Conservation (phyloP, 257 asterid genomes). For the Agastache rugosa region DNA sequence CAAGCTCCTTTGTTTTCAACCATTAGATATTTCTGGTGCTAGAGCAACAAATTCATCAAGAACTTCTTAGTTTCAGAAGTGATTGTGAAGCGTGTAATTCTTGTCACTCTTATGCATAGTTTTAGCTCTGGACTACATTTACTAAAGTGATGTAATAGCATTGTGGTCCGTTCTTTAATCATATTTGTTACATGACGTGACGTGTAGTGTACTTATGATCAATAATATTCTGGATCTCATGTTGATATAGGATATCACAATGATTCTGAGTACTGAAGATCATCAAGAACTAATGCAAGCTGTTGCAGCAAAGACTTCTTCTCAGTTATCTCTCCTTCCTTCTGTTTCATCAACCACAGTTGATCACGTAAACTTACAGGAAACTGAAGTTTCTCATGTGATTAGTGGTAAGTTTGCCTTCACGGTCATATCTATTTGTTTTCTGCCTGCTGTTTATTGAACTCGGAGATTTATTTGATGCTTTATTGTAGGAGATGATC, state of each 20-base stretch:
- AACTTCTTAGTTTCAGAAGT: background rate
- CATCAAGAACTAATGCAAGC: slow-evolving; percentile 80
- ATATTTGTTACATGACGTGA: background rate
- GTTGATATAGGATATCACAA: slow-evolving; percentile 64
- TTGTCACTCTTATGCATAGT: background rate
- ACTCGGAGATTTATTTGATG: slow-evolving; percentile 22
- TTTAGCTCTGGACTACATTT: background rate
- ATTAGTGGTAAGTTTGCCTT: slow-evolving; percentile 54
- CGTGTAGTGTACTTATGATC: background rate
- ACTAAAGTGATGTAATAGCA: background rate
- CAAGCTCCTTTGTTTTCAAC: background rate
- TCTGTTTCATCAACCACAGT: slow-evolving; percentile 51
- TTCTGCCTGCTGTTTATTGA: slow-evolving; percentile 26
- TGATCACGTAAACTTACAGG: slow-evolving; percentile 38
- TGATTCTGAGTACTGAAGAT: slow-evolving; percentile 89
- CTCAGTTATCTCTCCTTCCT: slow-evolving; percentile 81
- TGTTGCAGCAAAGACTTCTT: slow-evolving; percentile 80
- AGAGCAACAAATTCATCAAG: slow-evolving; percentile 1
- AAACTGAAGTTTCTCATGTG: slow-evolving; percentile 40
- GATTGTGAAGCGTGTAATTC: background rate
- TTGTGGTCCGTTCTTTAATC: background rate
- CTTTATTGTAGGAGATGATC: slow-evolving; percentile 64
- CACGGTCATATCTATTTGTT: background rate
- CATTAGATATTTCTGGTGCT: background rate
- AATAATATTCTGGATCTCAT: slow-evolving; percentile 20